Evolutionary conservation across 768 basidiomycete genomes (phyloP).

Genomic region (Ephemerocybe angulata): DNA sequence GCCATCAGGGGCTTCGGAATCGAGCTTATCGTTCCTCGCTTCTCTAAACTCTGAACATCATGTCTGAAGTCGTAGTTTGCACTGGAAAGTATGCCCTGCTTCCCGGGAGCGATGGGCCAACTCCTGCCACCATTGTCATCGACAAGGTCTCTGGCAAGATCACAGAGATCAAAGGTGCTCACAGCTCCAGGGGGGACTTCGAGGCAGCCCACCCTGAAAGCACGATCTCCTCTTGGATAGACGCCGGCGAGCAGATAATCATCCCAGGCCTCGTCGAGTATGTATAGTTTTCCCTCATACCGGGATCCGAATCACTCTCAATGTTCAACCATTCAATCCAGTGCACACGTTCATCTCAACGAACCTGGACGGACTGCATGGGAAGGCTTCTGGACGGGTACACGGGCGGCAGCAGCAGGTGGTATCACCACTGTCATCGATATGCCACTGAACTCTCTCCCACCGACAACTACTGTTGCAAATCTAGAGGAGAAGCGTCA

Average conservation of each 20-base stretch:
- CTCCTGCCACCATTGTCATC: conserved; percentile 65
- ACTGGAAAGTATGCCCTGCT: conserved; percentile 58
- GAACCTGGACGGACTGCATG: conserved; percentile 91
- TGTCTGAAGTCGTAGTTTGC: conserved; percentile 36
- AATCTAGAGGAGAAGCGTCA: conserved; percentile 69
- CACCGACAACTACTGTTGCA: conserved; percentile 84
- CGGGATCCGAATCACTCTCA: neutral
- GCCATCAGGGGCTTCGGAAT: neutral
- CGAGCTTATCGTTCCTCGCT: neutral
- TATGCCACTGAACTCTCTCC: conserved; percentile 98
- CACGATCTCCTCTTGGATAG: conserved; percentile 40
- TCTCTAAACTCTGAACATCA: conserved; percentile 7
- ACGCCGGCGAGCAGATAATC: conserved; percentile 55
- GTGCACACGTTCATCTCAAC: conserved; percentile 90
- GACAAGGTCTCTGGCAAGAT: conserved; percentile 60
- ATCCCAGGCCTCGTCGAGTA: conserved; percentile 84
- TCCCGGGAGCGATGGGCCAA: conserved; percentile 42
- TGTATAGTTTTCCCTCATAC: conserved; percentile 20
- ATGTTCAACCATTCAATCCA: conserved; percentile 25
- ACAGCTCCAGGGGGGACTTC: conserved; percentile 28
- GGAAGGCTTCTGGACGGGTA: conserved; percentile 95
- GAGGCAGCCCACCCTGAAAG: conserved; percentile 19
- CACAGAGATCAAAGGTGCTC: conserved; percentile 37
- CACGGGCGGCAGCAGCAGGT: conserved; percentile 83
- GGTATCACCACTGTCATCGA: conserved; percentile 96